A percentile compares a stretch with the other conserved stretches of the same genome.
These are phyloP conservation scores for Leccinellum luteum DNA, from an alignment of 768 basidiomycete species.

Conservation along the genomic window DNA sequence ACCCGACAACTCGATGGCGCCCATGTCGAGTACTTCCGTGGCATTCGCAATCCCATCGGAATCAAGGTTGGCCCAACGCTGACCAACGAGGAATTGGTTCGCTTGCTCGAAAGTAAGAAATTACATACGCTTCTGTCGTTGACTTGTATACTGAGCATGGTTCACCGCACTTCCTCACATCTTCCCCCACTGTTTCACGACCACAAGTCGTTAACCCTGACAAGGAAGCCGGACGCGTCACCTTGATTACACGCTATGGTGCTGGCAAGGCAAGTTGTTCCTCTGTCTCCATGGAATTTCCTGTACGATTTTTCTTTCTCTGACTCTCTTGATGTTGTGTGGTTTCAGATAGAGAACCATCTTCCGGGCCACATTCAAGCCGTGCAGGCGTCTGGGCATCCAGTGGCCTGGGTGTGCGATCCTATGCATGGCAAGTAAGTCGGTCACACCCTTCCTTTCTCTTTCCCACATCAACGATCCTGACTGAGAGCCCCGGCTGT, in stretches of 20 bases:
- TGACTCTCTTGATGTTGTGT: neutral
- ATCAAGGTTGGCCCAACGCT: constrained; percentile 95
- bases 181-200: neutral
- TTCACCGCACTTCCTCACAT: no score
- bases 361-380: constrained; percentile 79
- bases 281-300: neutral
- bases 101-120: constrained; percentile 69
- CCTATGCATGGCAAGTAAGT: constrained; percentile 98
- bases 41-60: constrained; percentile 91
- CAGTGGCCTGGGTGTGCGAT: constrained; percentile 93
- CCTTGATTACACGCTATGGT: constrained; percentile 92
- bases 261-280: constrained; percentile 63
- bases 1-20: constrained; percentile 90
- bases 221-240: constrained; percentile 78
- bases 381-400: constrained; percentile 78
- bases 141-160: neutral
- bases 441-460: neutral
- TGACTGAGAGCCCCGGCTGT: neutral
- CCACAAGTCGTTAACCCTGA: constrained; percentile 80
- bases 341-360: constrained; percentile 62
- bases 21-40: constrained; percentile 93
- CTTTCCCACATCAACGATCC: neutral
- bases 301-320: neutral
- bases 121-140: neutral
- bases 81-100: constrained; percentile 70